A percentile compares a stretch with the other conserved stretches of the same genome.
phyloP scores from a whole-genome alignment of 176 grass and related monocot genomes.

The Neostapfia colusana region DNA sequence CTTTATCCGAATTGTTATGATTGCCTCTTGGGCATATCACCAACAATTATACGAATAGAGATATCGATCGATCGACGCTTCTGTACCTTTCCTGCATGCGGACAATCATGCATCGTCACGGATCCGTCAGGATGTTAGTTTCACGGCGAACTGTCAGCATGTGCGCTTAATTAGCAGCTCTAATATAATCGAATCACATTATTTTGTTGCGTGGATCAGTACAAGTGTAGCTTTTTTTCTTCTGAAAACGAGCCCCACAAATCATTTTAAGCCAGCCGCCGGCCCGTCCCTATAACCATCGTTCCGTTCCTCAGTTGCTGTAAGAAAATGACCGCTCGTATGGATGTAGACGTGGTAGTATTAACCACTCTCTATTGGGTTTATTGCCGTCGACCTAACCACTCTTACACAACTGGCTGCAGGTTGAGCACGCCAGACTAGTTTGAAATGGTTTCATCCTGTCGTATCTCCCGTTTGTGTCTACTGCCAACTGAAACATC shows the following conservation, averaged over 20 bases:
- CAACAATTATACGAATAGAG: no score
- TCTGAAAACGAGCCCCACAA: constrained; percentile 25
- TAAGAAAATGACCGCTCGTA: constrained; percentile 38
- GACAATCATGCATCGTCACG: constrained; percentile 11
- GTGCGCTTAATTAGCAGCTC: not conserved
- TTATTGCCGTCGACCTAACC: constrained; percentile 52
- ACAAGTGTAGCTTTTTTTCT: constrained; percentile 37
- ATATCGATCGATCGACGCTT: constrained; percentile 21
- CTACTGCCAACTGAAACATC: not conserved
- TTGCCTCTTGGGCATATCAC: no score
- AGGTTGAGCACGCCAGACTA: not conserved
- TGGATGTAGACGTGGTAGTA: constrained; percentile 26
- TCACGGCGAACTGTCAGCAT: constrained; percentile 16
- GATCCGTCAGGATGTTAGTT: constrained; percentile 16
- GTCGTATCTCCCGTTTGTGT: constrained; percentile 3
- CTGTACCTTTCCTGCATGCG: constrained; percentile 15
- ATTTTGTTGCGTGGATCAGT: constrained; percentile 21
- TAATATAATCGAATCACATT: not conserved
- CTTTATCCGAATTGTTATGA: no score
- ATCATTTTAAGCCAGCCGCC: constrained; percentile 34
- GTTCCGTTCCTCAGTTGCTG: constrained; percentile 22
- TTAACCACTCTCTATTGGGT: constrained; percentile 42
- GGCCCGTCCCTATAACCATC: constrained; percentile 4
- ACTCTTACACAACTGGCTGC: not conserved
- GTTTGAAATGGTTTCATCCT: not conserved